phyloP scores from a whole-genome alignment of 2,329 filamentous ascomycete genomes.

The Arthroderma sp. region DNA sequence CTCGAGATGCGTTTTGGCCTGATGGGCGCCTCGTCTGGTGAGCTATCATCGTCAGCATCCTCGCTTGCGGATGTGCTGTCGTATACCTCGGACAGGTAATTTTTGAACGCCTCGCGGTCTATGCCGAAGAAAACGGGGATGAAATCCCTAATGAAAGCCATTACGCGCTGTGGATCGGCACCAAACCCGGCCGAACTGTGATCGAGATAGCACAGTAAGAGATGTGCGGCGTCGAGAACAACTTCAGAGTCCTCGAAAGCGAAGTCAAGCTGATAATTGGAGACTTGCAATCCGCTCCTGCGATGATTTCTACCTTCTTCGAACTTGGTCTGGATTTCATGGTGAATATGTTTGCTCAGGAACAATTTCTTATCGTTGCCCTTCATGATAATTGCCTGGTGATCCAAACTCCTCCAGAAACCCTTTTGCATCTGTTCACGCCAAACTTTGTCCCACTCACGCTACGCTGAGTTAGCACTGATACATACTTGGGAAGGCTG shows the following conservation, averaged over 20 bases:
- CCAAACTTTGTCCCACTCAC: conserved; percentile 99
- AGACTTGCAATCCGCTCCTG: conserved; percentile 47
- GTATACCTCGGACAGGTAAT: conserved; percentile 56
- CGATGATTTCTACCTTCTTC: conserved; percentile 75
- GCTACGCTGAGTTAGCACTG: conserved; percentile 34
- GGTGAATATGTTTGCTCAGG: conserved; percentile 76
- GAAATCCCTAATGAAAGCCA: conserved; percentile 65
- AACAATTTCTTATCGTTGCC: conserved; percentile 82
- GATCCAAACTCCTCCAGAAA: conserved; percentile 91
- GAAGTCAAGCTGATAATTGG: conserved; percentile 63
- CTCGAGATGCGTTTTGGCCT: conserved; percentile 50
- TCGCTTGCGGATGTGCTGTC: conserved; percentile 64
- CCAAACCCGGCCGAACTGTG: conserved; percentile 40
- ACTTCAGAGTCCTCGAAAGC: conserved; percentile 60
- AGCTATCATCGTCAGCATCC: conserved; percentile 61
- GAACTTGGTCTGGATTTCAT: conserved; percentile 81
- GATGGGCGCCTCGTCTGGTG: conserved; percentile 58
- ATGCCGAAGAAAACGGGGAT: conserved; percentile 66
- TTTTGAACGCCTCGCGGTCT: conserved; percentile 55
- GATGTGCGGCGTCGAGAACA: conserved; percentile 41
- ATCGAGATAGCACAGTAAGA: conserved; percentile 39
- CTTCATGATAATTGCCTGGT: conserved; percentile 87
- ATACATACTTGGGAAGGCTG: not conserved
- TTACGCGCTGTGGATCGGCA: conserved; percentile 58
- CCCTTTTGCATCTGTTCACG: conserved; percentile 87